Conservation (phyloP, 306 rosid species). For the Leucaena leucocephala region DNA sequence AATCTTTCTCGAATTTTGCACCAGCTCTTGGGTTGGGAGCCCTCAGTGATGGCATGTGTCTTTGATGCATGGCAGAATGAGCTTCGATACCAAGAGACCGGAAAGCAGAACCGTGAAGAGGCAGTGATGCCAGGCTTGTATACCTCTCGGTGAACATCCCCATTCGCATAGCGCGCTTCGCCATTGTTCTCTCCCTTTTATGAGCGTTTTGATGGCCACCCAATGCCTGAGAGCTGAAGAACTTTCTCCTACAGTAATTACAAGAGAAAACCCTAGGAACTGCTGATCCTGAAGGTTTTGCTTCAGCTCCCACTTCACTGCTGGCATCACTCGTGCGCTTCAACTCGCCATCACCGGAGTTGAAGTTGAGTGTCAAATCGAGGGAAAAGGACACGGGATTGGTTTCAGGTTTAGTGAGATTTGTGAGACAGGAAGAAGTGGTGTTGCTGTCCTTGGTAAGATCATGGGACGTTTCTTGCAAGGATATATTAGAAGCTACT, state of each 20-base stretch:
- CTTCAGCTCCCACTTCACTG: slow-evolving; percentile 48
- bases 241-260: slow-evolving; percentile 82
- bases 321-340: slow-evolving; percentile 50
- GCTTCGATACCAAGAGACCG: slow-evolving; percentile 77
- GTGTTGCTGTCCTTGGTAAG: slow-evolving; percentile 54
- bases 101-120: slow-evolving; percentile 79
- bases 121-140: slow-evolving; percentile 79
- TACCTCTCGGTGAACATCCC: slow-evolving; percentile 69
- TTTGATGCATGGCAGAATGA: slow-evolving; percentile 70
- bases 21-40: slow-evolving; percentile 54
- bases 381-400: slow-evolving; percentile 56
- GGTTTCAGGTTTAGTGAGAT: slow-evolving; percentile 41
- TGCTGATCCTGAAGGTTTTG: slow-evolving; percentile 42
- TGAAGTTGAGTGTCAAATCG: slow-evolving; percentile 63
- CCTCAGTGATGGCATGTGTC: slow-evolving; percentile 43
- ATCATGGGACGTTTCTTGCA: slow-evolving; percentile 56
- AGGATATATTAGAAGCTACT: slow-evolving; percentile 46
- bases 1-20: slow-evolving; percentile 61
- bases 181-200: slow-evolving; percentile 90
- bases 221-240: slow-evolving; percentile 90
- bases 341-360: slow-evolving; percentile 42
- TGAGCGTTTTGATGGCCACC: slow-evolving; percentile 98
- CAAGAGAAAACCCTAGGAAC: slow-evolving; percentile 78
- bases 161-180: slow-evolving; percentile 80
- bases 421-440: slow-evolving; percentile 61